Evolutionary conservation across 2,329 filamentous ascomycete species (phyloP).

Genomic region (Microthyrium microscopicum): DNA sequence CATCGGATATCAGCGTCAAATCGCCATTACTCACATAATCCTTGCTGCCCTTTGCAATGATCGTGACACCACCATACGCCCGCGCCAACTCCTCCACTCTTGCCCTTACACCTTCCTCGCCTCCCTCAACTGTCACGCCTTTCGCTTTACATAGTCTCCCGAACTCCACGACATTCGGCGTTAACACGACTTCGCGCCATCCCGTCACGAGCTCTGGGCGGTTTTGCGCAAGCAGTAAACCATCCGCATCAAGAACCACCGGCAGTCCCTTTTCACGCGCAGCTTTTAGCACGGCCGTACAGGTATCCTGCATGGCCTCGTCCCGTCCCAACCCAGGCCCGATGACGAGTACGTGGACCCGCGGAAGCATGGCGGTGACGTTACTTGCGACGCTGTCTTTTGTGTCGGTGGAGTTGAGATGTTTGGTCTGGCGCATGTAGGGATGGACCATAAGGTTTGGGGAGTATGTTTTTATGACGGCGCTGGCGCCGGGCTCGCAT

Average conservation of each 20-base stretch:
- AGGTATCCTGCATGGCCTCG: conserved; percentile 74
- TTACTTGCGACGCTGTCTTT: conserved; percentile 46
- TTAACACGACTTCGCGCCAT: conserved; percentile 72
- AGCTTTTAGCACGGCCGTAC: conserved; percentile 59
- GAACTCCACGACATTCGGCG: conserved; percentile 92
- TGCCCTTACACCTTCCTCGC: conserved; percentile 25
- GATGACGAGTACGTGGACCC: conserved; percentile 82
- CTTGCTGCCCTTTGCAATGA: conserved; percentile 72
- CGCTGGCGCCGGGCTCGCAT: conserved; percentile 70
- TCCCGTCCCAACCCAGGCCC: conserved; percentile 87
- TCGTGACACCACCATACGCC: conserved; percentile 71
- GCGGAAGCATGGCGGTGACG: conserved; percentile 65
- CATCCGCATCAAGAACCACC: conserved; percentile 85
- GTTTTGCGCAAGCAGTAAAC: conserved; percentile 59
- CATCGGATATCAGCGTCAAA: conserved; percentile 57
- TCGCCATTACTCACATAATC: conserved; percentile 74
- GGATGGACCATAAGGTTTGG: conserved; percentile 98
- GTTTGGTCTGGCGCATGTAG: conserved; percentile 65
- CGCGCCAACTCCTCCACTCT: conserved; percentile 48
- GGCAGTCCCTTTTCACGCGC: conserved; percentile 57
- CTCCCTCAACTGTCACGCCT: conserved; percentile 43
- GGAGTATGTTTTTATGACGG: conserved; percentile 92
- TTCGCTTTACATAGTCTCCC: conserved; percentile 61
- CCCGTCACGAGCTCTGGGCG: conserved; percentile 62
- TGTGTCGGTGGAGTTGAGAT: conserved; percentile 36